Evolutionary conservation across 1,139 yeast species (phyloP).

Genomic region (Debaryomyces robertsiae): DNA sequence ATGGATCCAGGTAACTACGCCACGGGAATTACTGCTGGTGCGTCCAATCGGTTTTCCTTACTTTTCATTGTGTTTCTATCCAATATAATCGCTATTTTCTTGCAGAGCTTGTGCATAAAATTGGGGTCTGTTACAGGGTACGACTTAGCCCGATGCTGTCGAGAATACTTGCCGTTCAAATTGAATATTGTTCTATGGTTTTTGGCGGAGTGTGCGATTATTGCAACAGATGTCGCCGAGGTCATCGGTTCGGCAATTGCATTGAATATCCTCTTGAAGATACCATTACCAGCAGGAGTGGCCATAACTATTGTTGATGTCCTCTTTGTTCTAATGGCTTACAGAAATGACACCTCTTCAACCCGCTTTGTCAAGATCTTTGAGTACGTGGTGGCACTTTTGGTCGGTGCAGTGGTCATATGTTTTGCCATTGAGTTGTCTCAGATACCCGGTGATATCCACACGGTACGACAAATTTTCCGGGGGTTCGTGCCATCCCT

Average conservation of each 20-base stretch:
- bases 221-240: conserved; percentile 85
- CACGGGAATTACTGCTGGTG: conserved; percentile 79
- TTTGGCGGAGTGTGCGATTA: conserved; percentile 76
- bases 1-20: conserved; percentile 89
- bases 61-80: conserved; percentile 68
- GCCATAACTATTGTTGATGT: conserved; percentile 73
- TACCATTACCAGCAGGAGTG: conserved; percentile 82
- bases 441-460: conserved; percentile 45
- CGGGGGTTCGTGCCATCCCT: conserved; percentile 73
- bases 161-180: conserved; percentile 63
- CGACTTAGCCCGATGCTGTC: conserved; percentile 72
- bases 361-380: conserved; percentile 64
- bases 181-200: conserved; percentile 59
- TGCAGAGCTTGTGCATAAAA: conserved; percentile 72
- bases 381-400: conserved; percentile 64
- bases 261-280: conserved; percentile 62
- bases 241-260: conserved; percentile 90
- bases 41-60: conserved; percentile 61
- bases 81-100: conserved; percentile 70
- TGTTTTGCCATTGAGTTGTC: conserved; percentile 74
- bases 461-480: conserved; percentile 54
- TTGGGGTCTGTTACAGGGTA: conserved; percentile 81
- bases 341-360: conserved; percentile 67
- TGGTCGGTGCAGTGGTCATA: conserved; percentile 69
- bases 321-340: conserved; percentile 70